Percentiles rank a stretch among this genome's conserved stretches.
Evolutionary conservation across 352 stramenopile genomes (phyloP).

Genomic region (Elongisporangium senticosum): DNA sequence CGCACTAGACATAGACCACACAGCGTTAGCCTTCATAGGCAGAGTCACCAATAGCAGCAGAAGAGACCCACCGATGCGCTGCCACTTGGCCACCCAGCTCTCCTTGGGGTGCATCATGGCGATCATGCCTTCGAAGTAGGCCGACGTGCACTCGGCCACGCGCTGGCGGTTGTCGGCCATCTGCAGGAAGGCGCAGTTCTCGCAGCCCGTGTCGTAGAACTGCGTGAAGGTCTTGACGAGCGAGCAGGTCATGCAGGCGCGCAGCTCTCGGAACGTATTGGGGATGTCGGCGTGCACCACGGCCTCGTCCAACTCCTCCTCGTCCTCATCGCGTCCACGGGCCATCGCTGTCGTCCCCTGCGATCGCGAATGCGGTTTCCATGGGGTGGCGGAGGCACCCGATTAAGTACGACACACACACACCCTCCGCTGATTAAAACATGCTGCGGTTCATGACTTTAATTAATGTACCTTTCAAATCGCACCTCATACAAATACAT

Average conservation of each 20-base stretch:
- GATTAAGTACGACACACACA: neutral
- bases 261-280: conserved; percentile 84
- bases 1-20: conserved; percentile 40
- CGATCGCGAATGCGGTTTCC: neutral
- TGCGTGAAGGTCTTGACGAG: conserved; percentile 88
- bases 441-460: neutral
- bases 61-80: conserved; percentile 63
- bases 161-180: conserved; percentile 88
- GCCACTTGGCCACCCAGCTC: conserved; percentile 88
- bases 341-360: neutral
- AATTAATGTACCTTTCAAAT: neutral
- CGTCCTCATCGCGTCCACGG: conserved; percentile 50
- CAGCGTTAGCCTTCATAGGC: neutral
- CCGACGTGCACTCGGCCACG: conserved; percentile 84
- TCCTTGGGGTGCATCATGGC: conserved; percentile 88
- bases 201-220: conserved; percentile 88
- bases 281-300: conserved; percentile 84
- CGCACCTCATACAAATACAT: neutral
- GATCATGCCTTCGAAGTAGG: conserved; percentile 89
- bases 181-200: conserved; percentile 86
- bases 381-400: neutral
- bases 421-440: neutral
- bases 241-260: conserved; percentile 86
- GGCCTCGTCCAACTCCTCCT: conserved; percentile 77
- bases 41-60: neutral